Conservation (phyloP, 2,329 filamentous ascomycete species). For the Verticillium nonalfalfae region DNA sequence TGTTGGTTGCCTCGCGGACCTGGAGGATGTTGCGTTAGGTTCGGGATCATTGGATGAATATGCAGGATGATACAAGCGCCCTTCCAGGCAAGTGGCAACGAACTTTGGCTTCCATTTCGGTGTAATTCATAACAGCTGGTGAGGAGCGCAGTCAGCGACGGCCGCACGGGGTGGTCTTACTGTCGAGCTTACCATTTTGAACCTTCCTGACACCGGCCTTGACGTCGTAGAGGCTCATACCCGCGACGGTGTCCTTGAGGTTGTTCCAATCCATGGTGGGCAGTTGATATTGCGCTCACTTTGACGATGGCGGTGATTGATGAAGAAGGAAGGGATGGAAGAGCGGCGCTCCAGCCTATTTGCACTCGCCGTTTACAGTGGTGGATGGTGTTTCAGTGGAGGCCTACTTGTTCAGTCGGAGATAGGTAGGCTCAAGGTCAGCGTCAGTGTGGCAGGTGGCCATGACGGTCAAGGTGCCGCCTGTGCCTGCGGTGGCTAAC, state of each 20-base stretch:
- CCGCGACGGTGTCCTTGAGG: conserved; percentile 81
- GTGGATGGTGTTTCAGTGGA: background rate
- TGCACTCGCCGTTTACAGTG: background rate
- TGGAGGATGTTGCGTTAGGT: conserved; percentile 26
- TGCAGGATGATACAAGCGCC: background rate
- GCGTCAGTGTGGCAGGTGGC: background rate
- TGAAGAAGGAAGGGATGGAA: background rate
- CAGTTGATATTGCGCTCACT: background rate
- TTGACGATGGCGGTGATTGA: background rate
- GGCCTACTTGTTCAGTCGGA: background rate
- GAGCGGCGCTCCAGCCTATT: background rate
- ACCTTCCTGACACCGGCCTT: conserved; percentile 93
- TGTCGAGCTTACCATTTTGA: conserved; percentile 71
- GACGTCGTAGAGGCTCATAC: conserved; percentile 89
- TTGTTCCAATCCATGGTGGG: conserved; percentile 75
- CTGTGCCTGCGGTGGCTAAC: background rate
- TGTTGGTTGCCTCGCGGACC: conserved; percentile 98
- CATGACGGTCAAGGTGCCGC: background rate
- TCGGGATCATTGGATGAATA: conserved; percentile 2
- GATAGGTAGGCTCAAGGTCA: background rate
- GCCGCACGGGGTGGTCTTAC: conserved; percentile 5
- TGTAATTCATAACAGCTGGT: conserved; percentile 94
- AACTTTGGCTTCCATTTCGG: conserved; percentile 78
- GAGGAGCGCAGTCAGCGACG: conserved; percentile 16
- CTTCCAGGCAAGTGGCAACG: conserved; percentile 7